Evolutionary conservation across 352 stramenopile species (phyloP).

Genomic region (Globisporangium uncinulatum): DNA sequence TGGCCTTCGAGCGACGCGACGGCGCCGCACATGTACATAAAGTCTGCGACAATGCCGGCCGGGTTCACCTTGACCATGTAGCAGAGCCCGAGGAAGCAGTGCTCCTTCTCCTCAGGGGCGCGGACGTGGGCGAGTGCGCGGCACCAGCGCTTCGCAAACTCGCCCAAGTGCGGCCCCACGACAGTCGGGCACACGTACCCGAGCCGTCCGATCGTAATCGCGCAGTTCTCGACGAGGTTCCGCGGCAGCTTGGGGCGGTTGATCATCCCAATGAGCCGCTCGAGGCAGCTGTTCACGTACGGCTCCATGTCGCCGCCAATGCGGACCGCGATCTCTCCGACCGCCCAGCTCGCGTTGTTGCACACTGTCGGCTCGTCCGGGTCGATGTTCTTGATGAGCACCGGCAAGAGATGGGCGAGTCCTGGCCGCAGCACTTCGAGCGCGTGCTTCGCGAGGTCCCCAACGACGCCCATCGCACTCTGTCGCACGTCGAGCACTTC

Average conservation of each 20-base stretch:
- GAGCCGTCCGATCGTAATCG: slow-evolving; percentile 87
- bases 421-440: slow-evolving; percentile 64
- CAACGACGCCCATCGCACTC: slow-evolving; percentile 86
- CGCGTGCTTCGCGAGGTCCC: slow-evolving; percentile 85
- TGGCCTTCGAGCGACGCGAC: slow-evolving; percentile 84
- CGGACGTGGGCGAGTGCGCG: slow-evolving; percentile 79
- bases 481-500: slow-evolving; percentile 86
- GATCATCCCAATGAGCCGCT: slow-evolving; percentile 79
- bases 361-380: slow-evolving; percentile 85
- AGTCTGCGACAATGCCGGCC: slow-evolving; percentile 81
- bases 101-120: slow-evolving; percentile 84
- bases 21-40: slow-evolving; percentile 88
- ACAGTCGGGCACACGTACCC: slow-evolving; percentile 82
- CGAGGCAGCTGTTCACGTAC: slow-evolving; percentile 69
- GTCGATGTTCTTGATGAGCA: slow-evolving; percentile 87
- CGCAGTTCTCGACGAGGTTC: slow-evolving; percentile 87
- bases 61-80: slow-evolving; percentile 91
- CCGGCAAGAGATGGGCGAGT: slow-evolving; percentile 68
- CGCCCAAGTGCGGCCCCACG: slow-evolving; percentile 72
- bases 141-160: slow-evolving; percentile 89
- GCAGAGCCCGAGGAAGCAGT: slow-evolving; percentile 86
- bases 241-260: slow-evolving; percentile 82
- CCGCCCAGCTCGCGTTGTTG: slow-evolving; percentile 91
- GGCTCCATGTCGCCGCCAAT: slow-evolving; percentile 82
- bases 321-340: slow-evolving; percentile 86